phyloP scores from a whole-genome alignment of 139 green algal genomes.

The Tetratostichococcus sp. region DNA sequence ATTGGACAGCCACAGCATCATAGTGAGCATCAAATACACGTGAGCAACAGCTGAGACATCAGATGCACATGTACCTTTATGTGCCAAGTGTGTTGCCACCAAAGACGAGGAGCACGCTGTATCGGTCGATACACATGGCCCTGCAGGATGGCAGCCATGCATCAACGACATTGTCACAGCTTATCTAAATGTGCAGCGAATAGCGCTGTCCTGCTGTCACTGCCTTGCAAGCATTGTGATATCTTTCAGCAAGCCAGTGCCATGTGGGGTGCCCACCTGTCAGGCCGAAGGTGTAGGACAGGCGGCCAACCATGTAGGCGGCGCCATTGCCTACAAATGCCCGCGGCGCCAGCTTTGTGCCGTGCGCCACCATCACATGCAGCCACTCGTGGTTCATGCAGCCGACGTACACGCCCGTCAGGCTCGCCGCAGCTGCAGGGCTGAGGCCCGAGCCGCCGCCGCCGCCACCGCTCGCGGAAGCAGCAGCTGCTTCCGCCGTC shows the following conservation, averaged over 20 bases:
- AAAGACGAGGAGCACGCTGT: constrained; percentile 58
- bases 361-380: not conserved
- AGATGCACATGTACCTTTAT: not conserved
- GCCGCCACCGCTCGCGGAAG: not conserved
- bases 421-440: not conserved
- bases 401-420: constrained; percentile 37
- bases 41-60: not conserved
- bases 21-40: no score
- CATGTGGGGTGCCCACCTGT: constrained; percentile 19
- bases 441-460: not conserved
- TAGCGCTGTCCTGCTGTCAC: no score
- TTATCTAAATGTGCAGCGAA: no score
- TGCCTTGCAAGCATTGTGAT: no score
- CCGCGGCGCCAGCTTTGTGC: constrained; percentile 3
- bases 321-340: constrained; percentile 33
- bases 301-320: constrained; percentile 35
- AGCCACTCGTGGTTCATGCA: constrained; percentile 53
- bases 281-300: constrained; percentile 52
- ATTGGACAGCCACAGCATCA: no score
- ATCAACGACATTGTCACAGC: no score
- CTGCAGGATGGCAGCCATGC: constrained; percentile 22
- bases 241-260: not conserved
- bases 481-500: not conserved
- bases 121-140: constrained; percentile 47
- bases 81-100: constrained; percentile 37